Conservation (phyloP, 1,284 basidiomycete genomes). For the Marasmius oreades region DNA sequence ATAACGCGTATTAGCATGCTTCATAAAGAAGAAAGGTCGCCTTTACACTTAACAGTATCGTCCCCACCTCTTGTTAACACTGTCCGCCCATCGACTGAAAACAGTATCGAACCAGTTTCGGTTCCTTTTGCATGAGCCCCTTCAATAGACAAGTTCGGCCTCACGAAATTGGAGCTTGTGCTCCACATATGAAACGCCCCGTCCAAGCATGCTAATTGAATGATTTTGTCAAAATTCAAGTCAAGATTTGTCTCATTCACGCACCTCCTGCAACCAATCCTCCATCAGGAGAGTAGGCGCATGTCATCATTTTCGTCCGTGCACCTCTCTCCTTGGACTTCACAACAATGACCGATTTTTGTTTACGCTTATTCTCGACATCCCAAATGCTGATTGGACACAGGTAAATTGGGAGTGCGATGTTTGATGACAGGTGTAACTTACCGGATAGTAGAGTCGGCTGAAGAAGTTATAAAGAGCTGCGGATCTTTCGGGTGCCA, state of each 20-base stretch:
- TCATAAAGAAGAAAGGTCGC: constrained; percentile 20
- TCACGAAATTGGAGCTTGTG: constrained; percentile 85
- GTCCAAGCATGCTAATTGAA: constrained; percentile 72
- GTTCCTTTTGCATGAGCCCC: constrained; percentile 81
- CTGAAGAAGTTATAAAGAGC: constrained; percentile 89
- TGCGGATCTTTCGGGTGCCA: constrained; percentile 89
- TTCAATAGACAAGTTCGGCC: constrained; percentile 84
- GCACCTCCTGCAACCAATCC: constrained; percentile 81
- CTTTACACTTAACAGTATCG: constrained; percentile 88
- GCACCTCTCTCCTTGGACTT: constrained; percentile 96
- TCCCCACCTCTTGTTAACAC: constrained; percentile 89
- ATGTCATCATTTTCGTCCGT: constrained; percentile 87
- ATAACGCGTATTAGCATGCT: constrained; percentile 16
- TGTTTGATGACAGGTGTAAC: constrained; percentile 19
- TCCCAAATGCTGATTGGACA: constrained; percentile 81
- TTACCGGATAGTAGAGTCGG: constrained; percentile 91
- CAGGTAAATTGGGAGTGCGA: constrained; percentile 9
- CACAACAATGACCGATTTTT: constrained; percentile 92
- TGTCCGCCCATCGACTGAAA: constrained; percentile 79
- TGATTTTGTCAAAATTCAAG: constrained; percentile 13
- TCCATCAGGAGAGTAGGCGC: constrained; percentile 85
- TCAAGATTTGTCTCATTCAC: constrained; percentile 24
- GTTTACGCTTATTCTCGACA: constrained; percentile 81
- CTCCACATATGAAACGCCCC: constrained; percentile 94
- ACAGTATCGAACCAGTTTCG: constrained; percentile 82